Conservation (phyloP, 352 stramenopile species). For the Phytophthora citrophthora region DNA sequence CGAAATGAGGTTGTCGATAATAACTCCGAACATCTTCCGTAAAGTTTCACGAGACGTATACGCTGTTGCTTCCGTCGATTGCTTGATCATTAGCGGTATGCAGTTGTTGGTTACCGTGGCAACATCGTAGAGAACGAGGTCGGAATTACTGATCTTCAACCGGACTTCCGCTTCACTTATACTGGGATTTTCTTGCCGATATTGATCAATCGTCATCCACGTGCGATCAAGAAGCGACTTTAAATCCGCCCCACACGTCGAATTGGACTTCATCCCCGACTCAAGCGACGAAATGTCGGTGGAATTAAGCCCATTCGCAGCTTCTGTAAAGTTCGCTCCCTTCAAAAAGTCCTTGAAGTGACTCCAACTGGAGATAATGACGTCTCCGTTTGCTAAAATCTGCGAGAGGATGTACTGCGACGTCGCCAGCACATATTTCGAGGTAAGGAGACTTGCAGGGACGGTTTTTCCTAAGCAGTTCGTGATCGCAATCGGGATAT, state of each 20-base stretch:
- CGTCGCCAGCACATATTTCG: constrained; percentile 15
- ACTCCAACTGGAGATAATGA: constrained; percentile 22
- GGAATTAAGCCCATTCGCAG: constrained; percentile 15
- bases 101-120: constrained; percentile 40
- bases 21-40: constrained; percentile 10
- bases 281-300: constrained; percentile 30
- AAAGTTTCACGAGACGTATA: constrained; percentile 41
- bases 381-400: constrained; percentile 9
- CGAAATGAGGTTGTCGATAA: constrained; percentile 49
- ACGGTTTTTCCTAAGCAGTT: constrained; percentile 10
- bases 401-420: constrained; percentile 25
- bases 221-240: constrained; percentile 47
- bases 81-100: constrained; percentile 17
- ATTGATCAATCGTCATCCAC: constrained; percentile 33
- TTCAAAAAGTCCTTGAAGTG: constrained; percentile 16
- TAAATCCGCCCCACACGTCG: constrained; percentile 43
- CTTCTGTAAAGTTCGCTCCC: constrained; percentile 16
- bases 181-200: constrained; percentile 28
- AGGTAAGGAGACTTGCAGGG: background rate
- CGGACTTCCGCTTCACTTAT: constrained; percentile 42
- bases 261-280: constrained; percentile 32
- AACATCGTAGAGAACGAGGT: constrained; percentile 52
- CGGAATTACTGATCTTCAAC: constrained; percentile 40
- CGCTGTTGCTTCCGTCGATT: constrained; percentile 3
- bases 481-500: constrained; percentile 17